These are phyloP conservation scores for Russula dissimulans DNA, from an alignment of 768 basidiomycete species.

Conservation along the genomic window DNA sequence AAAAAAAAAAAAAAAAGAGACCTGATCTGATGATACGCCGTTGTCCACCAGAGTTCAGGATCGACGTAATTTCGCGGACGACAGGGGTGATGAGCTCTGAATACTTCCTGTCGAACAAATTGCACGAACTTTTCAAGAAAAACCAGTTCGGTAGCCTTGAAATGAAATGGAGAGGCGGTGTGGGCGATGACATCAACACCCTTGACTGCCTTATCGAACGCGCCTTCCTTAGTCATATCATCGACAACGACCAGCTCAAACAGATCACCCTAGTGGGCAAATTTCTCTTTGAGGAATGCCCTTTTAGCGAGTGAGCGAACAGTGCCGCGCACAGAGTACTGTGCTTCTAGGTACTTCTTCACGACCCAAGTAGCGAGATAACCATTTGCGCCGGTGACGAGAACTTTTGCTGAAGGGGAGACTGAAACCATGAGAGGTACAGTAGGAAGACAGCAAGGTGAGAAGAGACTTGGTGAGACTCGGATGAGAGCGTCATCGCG, in stretches of 20 bases:
- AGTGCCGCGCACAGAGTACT: constrained; percentile 57
- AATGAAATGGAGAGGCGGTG: constrained; percentile 54
- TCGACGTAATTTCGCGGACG: constrained; percentile 55
- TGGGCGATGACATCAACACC: constrained; percentile 67
- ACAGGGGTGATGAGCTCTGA: constrained; percentile 64
- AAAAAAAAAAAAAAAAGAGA: constrained; percentile 1
- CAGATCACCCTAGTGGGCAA: constrained; percentile 43
- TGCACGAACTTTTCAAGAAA: neutral
- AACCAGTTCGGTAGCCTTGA: constrained; percentile 27
- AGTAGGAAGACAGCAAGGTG: too few relatives aligned
- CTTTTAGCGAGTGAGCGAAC: constrained; percentile 58
- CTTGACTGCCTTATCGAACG: constrained; percentile 73
- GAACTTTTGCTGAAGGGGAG: constrained; percentile 30
- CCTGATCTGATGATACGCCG: constrained; percentile 6
- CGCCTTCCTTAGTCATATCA: constrained; percentile 53
- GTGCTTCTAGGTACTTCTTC: constrained; percentile 45
- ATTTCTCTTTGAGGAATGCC: constrained; percentile 43
- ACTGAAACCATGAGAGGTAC: constrained; percentile 30
- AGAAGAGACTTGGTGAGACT: too few relatives aligned
- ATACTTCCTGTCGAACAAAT: neutral
- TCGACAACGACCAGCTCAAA: constrained; percentile 59
- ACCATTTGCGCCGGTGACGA: constrained; percentile 53
- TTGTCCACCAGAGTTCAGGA: constrained; percentile 40
- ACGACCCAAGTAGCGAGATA: constrained; percentile 55
- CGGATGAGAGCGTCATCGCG: neutral